Evolutionary conservation across 805 yeast species (phyloP).

Genomic region (Maudiozyma serrabonitensis): DNA sequence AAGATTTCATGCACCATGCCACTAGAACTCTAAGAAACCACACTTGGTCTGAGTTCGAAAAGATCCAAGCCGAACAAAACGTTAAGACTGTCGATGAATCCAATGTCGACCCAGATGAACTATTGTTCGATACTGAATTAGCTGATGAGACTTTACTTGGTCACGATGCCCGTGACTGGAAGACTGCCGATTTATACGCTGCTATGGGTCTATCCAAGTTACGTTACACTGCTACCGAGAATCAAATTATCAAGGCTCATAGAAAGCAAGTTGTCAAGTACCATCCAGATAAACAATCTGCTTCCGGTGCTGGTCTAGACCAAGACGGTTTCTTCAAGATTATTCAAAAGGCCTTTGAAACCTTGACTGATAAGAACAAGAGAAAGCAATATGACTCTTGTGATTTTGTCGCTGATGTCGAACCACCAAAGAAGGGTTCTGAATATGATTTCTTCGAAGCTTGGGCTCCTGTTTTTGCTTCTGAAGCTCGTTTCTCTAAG

Average conservation of each 20-base stretch:
- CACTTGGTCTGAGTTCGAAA: constrained; percentile 97
- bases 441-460: constrained; percentile 79
- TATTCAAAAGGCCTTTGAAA: constrained; percentile 93
- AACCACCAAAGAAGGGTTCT: constrained; percentile 66
- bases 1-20: constrained; percentile 91
- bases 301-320: constrained; percentile 68
- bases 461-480: constrained; percentile 85
- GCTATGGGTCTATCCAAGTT: constrained; percentile 88
- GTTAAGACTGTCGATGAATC: constrained; percentile 60
- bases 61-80: constrained; percentile 82
- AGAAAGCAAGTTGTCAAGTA: constrained; percentile 93
- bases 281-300: constrained; percentile 97
- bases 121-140: constrained; percentile 40
- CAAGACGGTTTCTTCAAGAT: constrained; percentile 97
- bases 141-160: constrained; percentile 72
- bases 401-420: constrained; percentile 77
- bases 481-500: constrained; percentile 88
- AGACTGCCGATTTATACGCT: constrained; percentile 89
- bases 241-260: constrained; percentile 92
- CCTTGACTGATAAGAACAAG: constrained; percentile 72
- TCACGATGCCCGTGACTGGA: constrained; percentile 98
- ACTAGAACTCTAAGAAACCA: constrained; percentile 92
- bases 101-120: constrained; percentile 47
- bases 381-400: constrained; percentile 94
- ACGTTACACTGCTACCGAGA: constrained; percentile 85